Percentiles rank a stretch among this genome's conserved stretches.
Evolutionary conservation across 1,284 basidiomycete genomes (phyloP).

Genomic region (Mycosarcoma mackinlayi): DNA sequence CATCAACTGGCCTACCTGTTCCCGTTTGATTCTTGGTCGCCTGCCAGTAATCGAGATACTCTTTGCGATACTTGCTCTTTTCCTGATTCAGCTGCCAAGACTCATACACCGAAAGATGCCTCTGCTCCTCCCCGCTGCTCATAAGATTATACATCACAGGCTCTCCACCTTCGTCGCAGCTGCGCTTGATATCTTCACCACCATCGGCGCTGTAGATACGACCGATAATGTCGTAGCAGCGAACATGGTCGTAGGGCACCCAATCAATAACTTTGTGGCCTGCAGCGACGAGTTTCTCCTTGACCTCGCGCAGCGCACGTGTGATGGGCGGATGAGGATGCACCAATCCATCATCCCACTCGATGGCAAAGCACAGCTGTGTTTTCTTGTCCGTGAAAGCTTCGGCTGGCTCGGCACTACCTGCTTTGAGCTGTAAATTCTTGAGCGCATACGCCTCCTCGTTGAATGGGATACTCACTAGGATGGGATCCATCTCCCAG

Average conservation of each 20-base stretch:
- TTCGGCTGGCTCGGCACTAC: conserved; percentile 17
- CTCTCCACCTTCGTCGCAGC: conserved; percentile 56
- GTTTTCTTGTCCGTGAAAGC: not conserved
- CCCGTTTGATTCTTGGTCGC: conserved; percentile 70
- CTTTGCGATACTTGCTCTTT: conserved; percentile 70
- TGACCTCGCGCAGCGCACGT: conserved; percentile 63
- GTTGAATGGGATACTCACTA: conserved; percentile 45
- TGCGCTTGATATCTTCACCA: conserved; percentile 47
- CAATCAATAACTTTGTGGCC: conserved; percentile 59
- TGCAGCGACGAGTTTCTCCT: conserved; percentile 51
- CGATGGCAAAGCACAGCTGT: conserved; percentile 38
- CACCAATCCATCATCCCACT: conserved; percentile 68
- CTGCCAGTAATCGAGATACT: conserved; percentile 74
- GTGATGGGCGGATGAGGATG: conserved; percentile 68
- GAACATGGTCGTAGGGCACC: conserved; percentile 30
- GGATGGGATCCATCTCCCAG: conserved; percentile 74
- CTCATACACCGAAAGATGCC: conserved; percentile 70
- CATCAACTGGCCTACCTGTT: conserved; percentile 74
- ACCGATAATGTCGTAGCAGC: conserved; percentile 62
- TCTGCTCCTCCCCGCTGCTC: conserved; percentile 4
- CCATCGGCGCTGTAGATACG: conserved; percentile 50
- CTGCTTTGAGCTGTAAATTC: conserved; percentile 24
- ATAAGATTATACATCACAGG: conserved; percentile 31
- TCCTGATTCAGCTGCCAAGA: conserved; percentile 72
- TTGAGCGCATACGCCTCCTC: conserved; percentile 35